Evolutionary conservation across 768 basidiomycete genomes (phyloP).

Genomic region (Amanita exitialis): DNA sequence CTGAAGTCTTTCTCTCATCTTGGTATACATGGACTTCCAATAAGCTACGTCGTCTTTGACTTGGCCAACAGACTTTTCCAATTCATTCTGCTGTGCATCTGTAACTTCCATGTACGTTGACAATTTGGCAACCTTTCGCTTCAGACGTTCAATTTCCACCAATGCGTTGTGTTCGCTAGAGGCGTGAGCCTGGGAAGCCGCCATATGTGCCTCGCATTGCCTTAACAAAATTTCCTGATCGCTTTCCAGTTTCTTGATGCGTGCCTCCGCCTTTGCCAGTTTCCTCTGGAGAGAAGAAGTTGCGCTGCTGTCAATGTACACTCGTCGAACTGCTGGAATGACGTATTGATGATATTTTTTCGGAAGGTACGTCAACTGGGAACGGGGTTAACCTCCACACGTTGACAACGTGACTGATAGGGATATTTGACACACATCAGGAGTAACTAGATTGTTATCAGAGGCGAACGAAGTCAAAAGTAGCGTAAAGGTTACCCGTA

Average conservation of each 20-base stretch:
- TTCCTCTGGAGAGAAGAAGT: constrained; percentile 19
- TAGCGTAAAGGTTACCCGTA: constrained; percentile 28
- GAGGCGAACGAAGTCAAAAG: constrained; percentile 16
- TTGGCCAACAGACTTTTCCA: neutral
- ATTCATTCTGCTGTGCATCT: neutral
- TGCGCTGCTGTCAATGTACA: constrained; percentile 32
- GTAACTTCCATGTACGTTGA: neutral
- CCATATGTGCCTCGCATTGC: constrained; percentile 32
- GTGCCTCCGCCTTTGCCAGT: constrained; percentile 25
- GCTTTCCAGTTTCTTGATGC: constrained; percentile 24
- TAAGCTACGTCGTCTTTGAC: neutral
- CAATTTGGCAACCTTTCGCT: neutral
- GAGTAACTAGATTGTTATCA: constrained; percentile 14
- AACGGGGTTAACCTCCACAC: constrained; percentile 4
- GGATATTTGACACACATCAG: constrained; percentile 14
- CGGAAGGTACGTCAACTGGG: constrained; percentile 34
- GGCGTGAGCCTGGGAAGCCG: constrained; percentile 21
- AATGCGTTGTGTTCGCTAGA: constrained; percentile 19
- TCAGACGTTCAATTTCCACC: neutral
- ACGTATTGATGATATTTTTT: constrained; percentile 40
- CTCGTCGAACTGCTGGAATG: constrained; percentile 33
- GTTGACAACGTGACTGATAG: neutral
- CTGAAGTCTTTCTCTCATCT: neutral
- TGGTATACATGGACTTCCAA: neutral
- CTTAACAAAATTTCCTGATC: constrained; percentile 33